Conservation (phyloP, 805 yeast species). For the Candida parachauliodes region DNA sequence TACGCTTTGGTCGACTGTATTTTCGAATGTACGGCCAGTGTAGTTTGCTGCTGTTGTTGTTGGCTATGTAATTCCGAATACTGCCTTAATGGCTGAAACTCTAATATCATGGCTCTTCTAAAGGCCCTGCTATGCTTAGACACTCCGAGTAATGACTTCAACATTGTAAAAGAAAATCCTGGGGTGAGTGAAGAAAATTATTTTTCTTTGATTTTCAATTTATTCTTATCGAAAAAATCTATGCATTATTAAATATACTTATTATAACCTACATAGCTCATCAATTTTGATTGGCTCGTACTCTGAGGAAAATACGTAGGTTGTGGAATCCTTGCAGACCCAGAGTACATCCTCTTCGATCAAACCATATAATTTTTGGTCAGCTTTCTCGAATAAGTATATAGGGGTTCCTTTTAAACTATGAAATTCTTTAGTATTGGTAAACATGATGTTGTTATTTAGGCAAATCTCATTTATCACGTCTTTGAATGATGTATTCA, state of each 20-base stretch:
- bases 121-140: slow-evolving; percentile 8
- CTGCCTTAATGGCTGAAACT: slow-evolving; percentile 6
- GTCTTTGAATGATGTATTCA: slow-evolving; percentile 54
- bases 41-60: slow-evolving; percentile 3
- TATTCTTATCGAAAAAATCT: not conserved
- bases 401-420: slow-evolving; percentile 39
- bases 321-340: slow-evolving; percentile 19
- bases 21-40: not conserved
- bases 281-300: slow-evolving; percentile 44
- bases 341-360: slow-evolving; percentile 67
- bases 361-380: slow-evolving; percentile 39
- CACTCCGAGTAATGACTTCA: slow-evolving; percentile 3
- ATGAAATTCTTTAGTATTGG: slow-evolving; percentile 28
- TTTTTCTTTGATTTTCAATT: not conserved
- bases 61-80: not conserved
- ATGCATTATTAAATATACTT: not conserved
- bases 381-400: slow-evolving; percentile 17
- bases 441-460: slow-evolving; percentile 42
- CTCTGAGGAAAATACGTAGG: slow-evolving; percentile 1
- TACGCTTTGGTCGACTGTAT: slow-evolving; percentile 16
- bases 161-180: no score
- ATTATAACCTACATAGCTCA: slow-evolving; percentile 14
- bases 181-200: not conserved
- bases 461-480: slow-evolving; percentile 62
- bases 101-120: slow-evolving; percentile 7